phyloP scores from a whole-genome alignment of 805 yeast species.

The Saturnispora zaruensis region DNA sequence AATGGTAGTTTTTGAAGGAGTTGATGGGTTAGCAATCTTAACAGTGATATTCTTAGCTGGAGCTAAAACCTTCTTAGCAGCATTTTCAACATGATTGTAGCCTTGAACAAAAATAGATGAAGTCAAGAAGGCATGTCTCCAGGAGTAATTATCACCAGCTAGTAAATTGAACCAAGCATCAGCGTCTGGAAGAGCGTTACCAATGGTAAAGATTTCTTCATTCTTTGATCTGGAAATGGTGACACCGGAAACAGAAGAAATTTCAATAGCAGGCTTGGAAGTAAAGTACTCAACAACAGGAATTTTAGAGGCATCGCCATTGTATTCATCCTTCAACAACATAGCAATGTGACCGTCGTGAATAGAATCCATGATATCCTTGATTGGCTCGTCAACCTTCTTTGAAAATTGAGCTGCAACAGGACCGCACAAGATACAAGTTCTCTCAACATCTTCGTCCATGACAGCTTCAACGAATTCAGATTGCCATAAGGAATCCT shows the following conservation, averaged over 20 bases:
- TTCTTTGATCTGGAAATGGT: constrained; percentile 24
- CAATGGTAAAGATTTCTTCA: constrained; percentile 33
- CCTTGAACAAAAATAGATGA: constrained; percentile 81
- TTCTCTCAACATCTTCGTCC: constrained; percentile 93
- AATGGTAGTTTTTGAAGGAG: constrained; percentile 48
- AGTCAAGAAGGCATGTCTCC: constrained; percentile 89
- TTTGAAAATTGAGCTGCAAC: constrained; percentile 92
- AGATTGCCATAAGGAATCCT: constrained; percentile 98
- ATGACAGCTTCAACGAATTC: constrained; percentile 95
- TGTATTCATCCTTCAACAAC: constrained; percentile 61
- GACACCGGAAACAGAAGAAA: constrained; percentile 33
- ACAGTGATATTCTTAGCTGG: constrained; percentile 57
- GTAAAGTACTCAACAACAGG: constrained; percentile 90
- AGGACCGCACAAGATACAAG: constrained; percentile 98
- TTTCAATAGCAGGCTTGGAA: constrained; percentile 42
- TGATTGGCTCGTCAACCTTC: constrained; percentile 85
- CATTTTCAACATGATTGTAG: constrained; percentile 66
- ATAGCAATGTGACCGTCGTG: constrained; percentile 82
- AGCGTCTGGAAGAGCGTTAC: constrained; percentile 26
- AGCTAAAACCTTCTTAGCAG: constrained; percentile 69
- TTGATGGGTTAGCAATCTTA: constrained; percentile 48
- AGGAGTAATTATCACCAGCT: constrained; percentile 69
- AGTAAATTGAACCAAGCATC: constrained; percentile 69
- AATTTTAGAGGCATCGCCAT: constrained; percentile 58
- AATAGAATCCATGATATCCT: constrained; percentile 77